Base-by-base conservation (phyloP, 192 early-diverging fungal species). In the Coemansia sp. region DNA sequence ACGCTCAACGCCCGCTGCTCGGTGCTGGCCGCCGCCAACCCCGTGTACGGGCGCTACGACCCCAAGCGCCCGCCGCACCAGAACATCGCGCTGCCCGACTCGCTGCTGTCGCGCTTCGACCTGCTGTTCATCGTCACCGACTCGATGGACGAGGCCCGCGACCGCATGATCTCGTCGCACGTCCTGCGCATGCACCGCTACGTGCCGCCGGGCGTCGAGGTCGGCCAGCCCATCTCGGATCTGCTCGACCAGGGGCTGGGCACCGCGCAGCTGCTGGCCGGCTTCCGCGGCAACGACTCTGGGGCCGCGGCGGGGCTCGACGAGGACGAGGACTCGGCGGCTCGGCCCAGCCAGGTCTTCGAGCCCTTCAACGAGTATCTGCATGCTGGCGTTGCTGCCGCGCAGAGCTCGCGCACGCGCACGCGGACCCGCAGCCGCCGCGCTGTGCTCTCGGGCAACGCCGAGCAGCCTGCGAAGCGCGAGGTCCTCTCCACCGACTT, bases 11-110 rank as follows among this genome's bases (percentile, higher is more conserved):
- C 97, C 16, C 88, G 97, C 14, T 96, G 94, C 77, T 92, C 91
- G 60, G 94, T 99, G 21, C 85, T 99, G 62, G 97, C 97, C 2
- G 97, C 97, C 1, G 97, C 97, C 45, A 99, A 99, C 76, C 97
- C 97, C 3, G 88, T 91, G 10, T 91, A 92, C 52, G 93, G 93
- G 23, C 91, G 85, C 76, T 99, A 99, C 76, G 88, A 96, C 70
- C 84, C 91, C 52, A 85, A 87, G 56, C 94, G 94, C 55, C 84
- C 89, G 33, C 95, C 95, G 28, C 89, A 88, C 70, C 89, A 94
- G 67, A 99, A 99, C 83, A 99, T 99, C 76, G 88, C 91, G 6
- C 83, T 99, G 33, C 95, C 97, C 0, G 95, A 96, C 70, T 96
- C 97, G 39, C 84, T 99, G 13, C 79, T 99, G 33, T 95, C 93